Conservation (phyloP, 2,329 filamentous ascomycete species). For the Paecilomyces fulvus region DNA sequence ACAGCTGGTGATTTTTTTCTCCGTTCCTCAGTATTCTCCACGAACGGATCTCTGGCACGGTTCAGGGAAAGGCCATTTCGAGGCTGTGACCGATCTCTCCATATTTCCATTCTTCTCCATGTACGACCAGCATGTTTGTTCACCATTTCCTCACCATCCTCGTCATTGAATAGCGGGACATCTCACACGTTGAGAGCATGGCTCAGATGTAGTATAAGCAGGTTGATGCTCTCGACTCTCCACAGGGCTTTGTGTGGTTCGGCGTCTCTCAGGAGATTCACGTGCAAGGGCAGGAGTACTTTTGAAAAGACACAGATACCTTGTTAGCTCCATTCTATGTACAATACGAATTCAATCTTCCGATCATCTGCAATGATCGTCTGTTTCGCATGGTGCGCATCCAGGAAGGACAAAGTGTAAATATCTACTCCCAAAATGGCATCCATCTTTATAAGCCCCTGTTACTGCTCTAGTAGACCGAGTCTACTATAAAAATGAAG, state of each 20-base stretch:
- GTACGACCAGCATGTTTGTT: not conserved
- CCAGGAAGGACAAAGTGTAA: too few species aligned
- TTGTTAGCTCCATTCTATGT: not conserved
- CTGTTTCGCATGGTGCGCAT: not conserved
- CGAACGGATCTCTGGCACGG: not conserved
- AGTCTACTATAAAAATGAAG: too few species aligned
- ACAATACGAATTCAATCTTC: not conserved
- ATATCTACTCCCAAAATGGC: too few species aligned
- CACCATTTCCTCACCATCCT: not conserved
- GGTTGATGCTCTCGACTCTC: not conserved
- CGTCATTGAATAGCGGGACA: not conserved
- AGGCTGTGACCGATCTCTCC: not conserved
- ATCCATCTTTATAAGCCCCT: too few species aligned
- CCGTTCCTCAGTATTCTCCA: not conserved
- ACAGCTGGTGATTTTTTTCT: slow-evolving; percentile 62
- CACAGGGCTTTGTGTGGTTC: not conserved
- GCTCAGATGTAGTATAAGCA: not conserved
- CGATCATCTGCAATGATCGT: not conserved
- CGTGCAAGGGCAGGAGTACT: not conserved
- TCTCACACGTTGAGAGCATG: not conserved
- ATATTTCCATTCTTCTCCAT: not conserved
- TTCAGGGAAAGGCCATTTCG: not conserved
- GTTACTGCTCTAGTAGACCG: too few species aligned
- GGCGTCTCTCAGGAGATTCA: not conserved
- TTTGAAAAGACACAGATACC: not conserved